Base-by-base conservation (phyloP, 2,329 filamentous ascomycete species). In the Phyllosticta paracitricarpa region DNA sequence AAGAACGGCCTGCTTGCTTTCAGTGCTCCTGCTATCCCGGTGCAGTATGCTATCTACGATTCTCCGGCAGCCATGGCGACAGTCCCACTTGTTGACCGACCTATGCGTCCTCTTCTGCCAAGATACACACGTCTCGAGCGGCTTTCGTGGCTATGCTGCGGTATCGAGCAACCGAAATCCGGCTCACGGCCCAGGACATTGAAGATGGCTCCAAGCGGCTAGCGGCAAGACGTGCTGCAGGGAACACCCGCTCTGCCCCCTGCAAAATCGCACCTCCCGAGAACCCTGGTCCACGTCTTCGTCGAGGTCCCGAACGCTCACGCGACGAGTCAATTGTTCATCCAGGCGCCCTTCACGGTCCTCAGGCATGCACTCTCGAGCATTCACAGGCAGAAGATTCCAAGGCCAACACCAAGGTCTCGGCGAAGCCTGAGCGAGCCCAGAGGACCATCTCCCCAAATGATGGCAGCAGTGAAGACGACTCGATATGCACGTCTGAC, bases 131-230 rank as follows among this genome's bases (percentile, higher is more conserved):
- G 33, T 12, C 14, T 40, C 14, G 33, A 40, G 33, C 33, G 33
- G 33, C 33, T 2, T 40, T 40, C 58, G 56, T 57, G 58, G 60
- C 24, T 51, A 75, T 75, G 73, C 64, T 75, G 62, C 72, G 73
- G 54, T 66, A 70, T 22, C 67, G 67, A 26, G 68, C 71, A 1
- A 71, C 73, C 54, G 73, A 74, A 64, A 70, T 75, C 51, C 69
- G 68, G 22, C 58, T 75, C 65, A 72, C 71, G 8, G 64, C 72
- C 8, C 71, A 71, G 6, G 71, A 75, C 61, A 64, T 74, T 53
- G 70, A 75, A 4, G 70, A 72, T 33, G 70, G 70, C 14, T 66
- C 68, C 48, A 67, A 68, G 35, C 69, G 70, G 54, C 68, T 74
- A 61, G 67, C 69, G 59, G 65, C 64, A 17, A 67, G 67, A 58